Conservation (phyloP, 208 protist species). For the Zelonia costaricensis region DNA sequence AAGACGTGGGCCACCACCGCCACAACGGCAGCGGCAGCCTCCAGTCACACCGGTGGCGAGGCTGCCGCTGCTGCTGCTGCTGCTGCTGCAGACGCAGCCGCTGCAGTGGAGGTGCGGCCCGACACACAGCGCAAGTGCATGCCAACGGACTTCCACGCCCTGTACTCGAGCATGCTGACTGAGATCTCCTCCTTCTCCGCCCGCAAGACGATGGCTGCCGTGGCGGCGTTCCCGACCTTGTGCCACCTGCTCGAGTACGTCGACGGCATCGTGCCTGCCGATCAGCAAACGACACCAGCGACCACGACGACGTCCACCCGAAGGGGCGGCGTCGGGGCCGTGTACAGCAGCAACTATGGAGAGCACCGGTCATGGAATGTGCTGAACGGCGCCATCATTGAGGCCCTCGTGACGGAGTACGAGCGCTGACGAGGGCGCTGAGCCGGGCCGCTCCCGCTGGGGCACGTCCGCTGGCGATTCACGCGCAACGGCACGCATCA, state of each 20-base stretch:
- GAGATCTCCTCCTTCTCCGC: conserved; percentile 68
- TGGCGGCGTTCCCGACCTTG: conserved; percentile 66
- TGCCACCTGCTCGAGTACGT: conserved; percentile 55
- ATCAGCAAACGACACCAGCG: not conserved
- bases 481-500: too few relatives aligned
- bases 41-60: not conserved
- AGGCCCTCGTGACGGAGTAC: conserved; percentile 34
- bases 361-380: conserved; percentile 43
- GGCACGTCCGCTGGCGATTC: too few relatives aligned
- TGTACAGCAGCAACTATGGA: conserved; percentile 40
- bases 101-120: conserved; percentile 26
- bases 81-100: not conserved
- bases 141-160: conserved; percentile 63
- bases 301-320: not conserved
- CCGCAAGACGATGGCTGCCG: conserved; percentile 48
- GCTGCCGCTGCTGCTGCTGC: not conserved
- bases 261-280: conserved; percentile 14
- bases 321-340: not conserved
- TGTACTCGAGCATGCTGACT: conserved; percentile 71
- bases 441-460: too few relatives aligned
- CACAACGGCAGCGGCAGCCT: not conserved
- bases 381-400: conserved; percentile 36
- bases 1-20: conserved; percentile 4
- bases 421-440: too few relatives aligned
- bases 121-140: conserved; percentile 64